A percentile compares a stretch with the other conserved stretches of the same genome.
These are phyloP conservation scores for Gossypium rotundifolium DNA, from an alignment of 345 rosid genomes.

Conservation along the genomic window DNA sequence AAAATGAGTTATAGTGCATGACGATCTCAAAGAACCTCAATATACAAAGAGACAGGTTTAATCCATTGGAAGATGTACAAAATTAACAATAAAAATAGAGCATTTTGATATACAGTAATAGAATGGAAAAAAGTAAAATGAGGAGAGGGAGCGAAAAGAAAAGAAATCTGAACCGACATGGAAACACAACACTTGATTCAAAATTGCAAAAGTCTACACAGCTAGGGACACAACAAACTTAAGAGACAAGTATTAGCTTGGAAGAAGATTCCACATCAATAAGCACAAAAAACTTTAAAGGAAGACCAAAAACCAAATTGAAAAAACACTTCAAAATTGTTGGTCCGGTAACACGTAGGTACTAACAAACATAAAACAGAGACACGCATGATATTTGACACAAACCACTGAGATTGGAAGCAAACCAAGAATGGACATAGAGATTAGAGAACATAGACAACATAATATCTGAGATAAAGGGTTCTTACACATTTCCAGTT, in stretches of 20 bases:
- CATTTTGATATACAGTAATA: not conserved
- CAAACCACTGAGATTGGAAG: no score
- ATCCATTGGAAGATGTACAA: not conserved
- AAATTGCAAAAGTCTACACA: not conserved
- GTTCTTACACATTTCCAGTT: constrained; percentile 98
- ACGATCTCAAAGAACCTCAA: not conserved
- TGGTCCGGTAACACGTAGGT: no score
- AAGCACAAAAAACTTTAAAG: not conserved
- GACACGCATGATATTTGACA: no score
- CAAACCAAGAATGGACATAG: not conserved
- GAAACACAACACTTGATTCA: not conserved
- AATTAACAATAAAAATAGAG: not conserved
- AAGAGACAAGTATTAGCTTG: not conserved
- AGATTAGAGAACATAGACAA: not conserved
- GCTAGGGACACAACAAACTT: not conserved
- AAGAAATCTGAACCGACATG: not conserved
- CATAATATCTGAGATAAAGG: not conserved
- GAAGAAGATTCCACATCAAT: not conserved
- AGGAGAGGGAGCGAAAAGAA: not conserved
- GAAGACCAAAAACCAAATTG: not conserved
- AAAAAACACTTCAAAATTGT: not conserved
- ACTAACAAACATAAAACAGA: no score
- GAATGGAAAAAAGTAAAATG: not conserved
- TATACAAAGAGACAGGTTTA: not conserved
- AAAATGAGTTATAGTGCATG: not conserved